Evolutionary conservation across 2,329 filamentous ascomycete genomes (phyloP).

Genomic region (Epichloe hybrida): DNA sequence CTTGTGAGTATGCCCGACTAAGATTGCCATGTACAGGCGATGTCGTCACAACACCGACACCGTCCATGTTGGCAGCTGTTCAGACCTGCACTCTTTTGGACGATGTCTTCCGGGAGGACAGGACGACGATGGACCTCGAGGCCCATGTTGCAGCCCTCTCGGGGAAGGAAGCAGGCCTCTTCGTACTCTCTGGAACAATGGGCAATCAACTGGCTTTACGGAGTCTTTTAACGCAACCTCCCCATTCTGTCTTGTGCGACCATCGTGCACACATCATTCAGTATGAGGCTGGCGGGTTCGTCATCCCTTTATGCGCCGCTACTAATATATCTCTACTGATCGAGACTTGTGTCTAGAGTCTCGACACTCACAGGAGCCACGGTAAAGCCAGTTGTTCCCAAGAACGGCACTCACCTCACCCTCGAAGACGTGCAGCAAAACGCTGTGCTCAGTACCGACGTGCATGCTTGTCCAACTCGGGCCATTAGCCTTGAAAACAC

Average conservation of each 20-base stretch:
- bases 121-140: slow-evolving; percentile 65
- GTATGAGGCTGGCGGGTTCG: slow-evolving; percentile 48
- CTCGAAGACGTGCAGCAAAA: slow-evolving; percentile 61
- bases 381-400: slow-evolving; percentile 50
- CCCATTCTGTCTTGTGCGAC: slow-evolving; percentile 70
- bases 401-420: slow-evolving; percentile 60
- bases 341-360: slow-evolving; percentile 36
- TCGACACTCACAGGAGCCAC: slow-evolving; percentile 59
- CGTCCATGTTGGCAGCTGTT: slow-evolving; percentile 72
- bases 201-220: slow-evolving; percentile 80
- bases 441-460: slow-evolving; percentile 51
- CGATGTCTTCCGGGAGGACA: slow-evolving; percentile 72
- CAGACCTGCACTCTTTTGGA: slow-evolving; percentile 62
- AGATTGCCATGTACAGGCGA: slow-evolving; percentile 25
- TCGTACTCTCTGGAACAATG: slow-evolving; percentile 87
- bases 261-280: slow-evolving; percentile 63
- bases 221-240: slow-evolving; percentile 64
- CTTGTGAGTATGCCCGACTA: not conserved
- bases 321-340: not conserved
- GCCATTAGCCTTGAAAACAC: slow-evolving; percentile 83
- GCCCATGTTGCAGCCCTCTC: slow-evolving; percentile 58
- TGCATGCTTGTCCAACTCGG: slow-evolving; percentile 67
- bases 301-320: slow-evolving; percentile 1
- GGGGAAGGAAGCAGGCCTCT: slow-evolving; percentile 61
- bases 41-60: slow-evolving; percentile 57